These are phyloP conservation scores for Pseudogymnoascus sp. DNA, from an alignment of 2,329 filamentous ascomycete genomes.

Conservation along the genomic window DNA sequence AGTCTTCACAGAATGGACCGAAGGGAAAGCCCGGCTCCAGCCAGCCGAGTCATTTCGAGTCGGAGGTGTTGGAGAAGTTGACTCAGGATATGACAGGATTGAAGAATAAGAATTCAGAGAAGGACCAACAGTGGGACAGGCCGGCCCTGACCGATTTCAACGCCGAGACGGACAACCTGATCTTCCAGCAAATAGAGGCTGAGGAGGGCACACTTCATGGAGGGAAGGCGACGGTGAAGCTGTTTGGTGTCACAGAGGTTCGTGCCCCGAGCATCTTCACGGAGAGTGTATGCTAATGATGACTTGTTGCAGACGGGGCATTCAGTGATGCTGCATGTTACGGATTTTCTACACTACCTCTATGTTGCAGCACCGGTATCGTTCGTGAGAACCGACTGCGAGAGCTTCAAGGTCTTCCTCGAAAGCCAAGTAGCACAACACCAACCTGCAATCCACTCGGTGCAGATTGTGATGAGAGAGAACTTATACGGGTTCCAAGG, in stretches of 20 bases:
- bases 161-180: slow-evolving; percentile 59
- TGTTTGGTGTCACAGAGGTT: slow-evolving; percentile 87
- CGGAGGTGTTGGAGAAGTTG: slow-evolving; percentile 89
- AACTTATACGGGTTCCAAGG: slow-evolving; percentile 93
- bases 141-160: slow-evolving; percentile 54
- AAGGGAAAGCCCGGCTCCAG: slow-evolving; percentile 61
- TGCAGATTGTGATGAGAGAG: slow-evolving; percentile 75
- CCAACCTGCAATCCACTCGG: slow-evolving; percentile 67
- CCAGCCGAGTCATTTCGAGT: slow-evolving; percentile 82
- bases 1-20: slow-evolving; percentile 53
- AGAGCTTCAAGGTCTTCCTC: slow-evolving; percentile 69
- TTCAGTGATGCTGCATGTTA: slow-evolving; percentile 91
- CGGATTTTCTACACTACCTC: slow-evolving; percentile 91
- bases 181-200: slow-evolving; percentile 91
- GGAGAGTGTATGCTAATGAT: not conserved
- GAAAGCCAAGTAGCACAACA: slow-evolving; percentile 70
- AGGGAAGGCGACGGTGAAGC: slow-evolving; percentile 68
- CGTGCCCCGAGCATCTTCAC: slow-evolving; percentile 11
- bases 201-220: slow-evolving; percentile 80
- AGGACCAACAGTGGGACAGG: slow-evolving; percentile 84
- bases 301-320: slow-evolving; percentile 52
- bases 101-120: slow-evolving; percentile 82
- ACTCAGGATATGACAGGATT: slow-evolving; percentile 84
- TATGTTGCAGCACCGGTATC: slow-evolving; percentile 82
- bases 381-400: slow-evolving; percentile 72